These are phyloP conservation scores for Metschnikowia santaceciliae DNA, from an alignment of 805 yeast species.

Conservation along the genomic window DNA sequence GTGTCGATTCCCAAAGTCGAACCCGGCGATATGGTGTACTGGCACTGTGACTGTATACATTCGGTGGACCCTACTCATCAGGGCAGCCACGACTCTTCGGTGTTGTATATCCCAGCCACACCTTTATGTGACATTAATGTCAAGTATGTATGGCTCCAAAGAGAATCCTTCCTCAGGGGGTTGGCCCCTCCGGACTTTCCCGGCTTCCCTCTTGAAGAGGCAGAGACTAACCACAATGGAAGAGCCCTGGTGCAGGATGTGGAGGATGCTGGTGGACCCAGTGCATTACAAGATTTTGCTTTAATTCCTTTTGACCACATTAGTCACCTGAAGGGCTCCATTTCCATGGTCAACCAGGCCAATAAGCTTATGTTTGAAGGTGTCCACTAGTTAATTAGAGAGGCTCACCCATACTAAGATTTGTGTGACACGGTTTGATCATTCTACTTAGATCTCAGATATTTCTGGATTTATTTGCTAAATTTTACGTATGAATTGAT, in stretches of 20 bases:
- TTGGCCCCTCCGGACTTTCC: conserved; percentile 26
- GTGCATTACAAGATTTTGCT: conserved; percentile 18
- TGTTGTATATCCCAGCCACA: conserved; percentile 33
- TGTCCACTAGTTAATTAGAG: not conserved
- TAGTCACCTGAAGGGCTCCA: conserved; percentile 2
- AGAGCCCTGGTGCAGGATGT: conserved; percentile 20
- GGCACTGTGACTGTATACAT: conserved; percentile 43
- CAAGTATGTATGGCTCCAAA: conserved; percentile 18
- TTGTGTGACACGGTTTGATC: not conserved
- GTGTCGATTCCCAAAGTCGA: conserved; percentile 34
- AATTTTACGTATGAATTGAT: no score
- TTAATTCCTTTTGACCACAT: conserved; percentile 14
- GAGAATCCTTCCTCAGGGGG: conserved; percentile 20
- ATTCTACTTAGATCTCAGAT: no score
- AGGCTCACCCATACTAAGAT: not conserved
- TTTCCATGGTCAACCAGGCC: conserved; percentile 4
- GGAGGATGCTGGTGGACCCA: conserved; percentile 15
- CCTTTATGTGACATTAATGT: conserved; percentile 27
- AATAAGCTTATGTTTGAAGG: conserved; percentile 5
- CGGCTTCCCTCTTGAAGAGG: conserved; percentile 21
- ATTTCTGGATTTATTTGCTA: no score
- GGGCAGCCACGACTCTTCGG: conserved; percentile 35
- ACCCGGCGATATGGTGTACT: conserved; percentile 41
- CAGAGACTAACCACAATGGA: conserved; percentile 20
- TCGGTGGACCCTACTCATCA: conserved; percentile 36